Base-by-base conservation (phyloP, 257 asterid genomes). In the Salvia hispanica region DNA sequence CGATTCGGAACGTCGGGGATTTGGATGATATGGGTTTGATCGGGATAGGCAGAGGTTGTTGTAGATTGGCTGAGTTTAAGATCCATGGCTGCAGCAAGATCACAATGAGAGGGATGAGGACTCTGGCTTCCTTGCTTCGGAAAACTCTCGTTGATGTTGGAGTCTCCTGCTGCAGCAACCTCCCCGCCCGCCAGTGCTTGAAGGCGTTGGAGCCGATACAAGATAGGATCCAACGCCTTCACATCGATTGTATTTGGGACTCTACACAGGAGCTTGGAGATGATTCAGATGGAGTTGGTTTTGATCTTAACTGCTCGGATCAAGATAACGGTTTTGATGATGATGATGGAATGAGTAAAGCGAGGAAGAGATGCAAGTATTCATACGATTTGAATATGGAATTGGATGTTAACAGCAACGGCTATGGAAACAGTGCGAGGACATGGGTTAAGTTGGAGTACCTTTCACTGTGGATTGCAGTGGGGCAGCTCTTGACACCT, bases 1-100 rank as follows among this genome's bases (percentile, higher is more conserved):
- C 96, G 14, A 80, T 94, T 44, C 77, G 85, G 75, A 80, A 79
- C 44, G 97, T 82, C 3, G 94, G 82, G 37, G 96, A 91, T 78
- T 73, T 94, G 77, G 73, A 72, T 33, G 95, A 94, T 69, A 86
- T 91, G 95, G 96, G 97, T n/a, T 73, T 94, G 84, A 91, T 94
- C 39, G 97, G 91, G 21, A 91, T 94, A 34, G 96, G 77, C 12
- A 86, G 96, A 74, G 99, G 99, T 48, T 94, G 99, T 69, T 80
- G 80, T 74, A 82, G 81, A 57, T 72, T 91, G 70, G 60, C 82
- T 3, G 83, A 78, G 84, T 86, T 94, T 60, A 97, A 94, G 74
- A 77, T 91, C 65, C 81, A 78, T 31, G 96, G 99, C 31, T 94
- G 97, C 74, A 83, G 80, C 78, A 83, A 72, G 56, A 81, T 91